Percentiles rank a stretch among this genome's conserved stretches.
Conservation (phyloP, 768 basidiomycete species). For the Leccinum uliginosum region DNA sequence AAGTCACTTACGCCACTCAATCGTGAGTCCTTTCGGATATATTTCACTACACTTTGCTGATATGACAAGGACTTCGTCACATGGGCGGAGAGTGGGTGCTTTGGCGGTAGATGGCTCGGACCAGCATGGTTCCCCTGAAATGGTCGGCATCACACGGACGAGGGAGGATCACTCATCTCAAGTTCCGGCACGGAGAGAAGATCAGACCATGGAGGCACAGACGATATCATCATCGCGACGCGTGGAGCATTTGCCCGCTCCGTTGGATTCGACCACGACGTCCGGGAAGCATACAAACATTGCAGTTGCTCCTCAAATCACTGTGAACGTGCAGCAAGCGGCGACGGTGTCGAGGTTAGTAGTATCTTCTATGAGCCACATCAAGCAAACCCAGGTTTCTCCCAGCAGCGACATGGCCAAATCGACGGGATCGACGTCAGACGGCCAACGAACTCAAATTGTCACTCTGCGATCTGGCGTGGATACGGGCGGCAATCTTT, state of each 20-base stretch:
- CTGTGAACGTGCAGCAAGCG: background rate
- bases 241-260: background rate
- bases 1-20: background rate
- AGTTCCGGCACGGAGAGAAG: background rate
- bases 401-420: background rate
- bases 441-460: background rate
- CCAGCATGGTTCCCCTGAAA: background rate
- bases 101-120: background rate
- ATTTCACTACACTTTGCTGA: background rate
- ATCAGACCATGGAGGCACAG: background rate
- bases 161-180: background rate
- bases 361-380: background rate
- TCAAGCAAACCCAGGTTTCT: background rate
- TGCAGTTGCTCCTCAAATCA: conserved; percentile 1
- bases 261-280: background rate
- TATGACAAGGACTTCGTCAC: background rate
- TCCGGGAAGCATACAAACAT: background rate
- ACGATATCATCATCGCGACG: background rate
- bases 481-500: background rate
- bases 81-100: background rate
- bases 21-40: conserved; percentile 1
- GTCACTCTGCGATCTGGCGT: background rate
- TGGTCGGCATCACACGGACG: background rate
- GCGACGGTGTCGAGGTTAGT: background rate
- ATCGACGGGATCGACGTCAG: background rate